Base-by-base conservation (phyloP, 2,329 filamentous ascomycete species). In the Diplodia seriata region DNA sequence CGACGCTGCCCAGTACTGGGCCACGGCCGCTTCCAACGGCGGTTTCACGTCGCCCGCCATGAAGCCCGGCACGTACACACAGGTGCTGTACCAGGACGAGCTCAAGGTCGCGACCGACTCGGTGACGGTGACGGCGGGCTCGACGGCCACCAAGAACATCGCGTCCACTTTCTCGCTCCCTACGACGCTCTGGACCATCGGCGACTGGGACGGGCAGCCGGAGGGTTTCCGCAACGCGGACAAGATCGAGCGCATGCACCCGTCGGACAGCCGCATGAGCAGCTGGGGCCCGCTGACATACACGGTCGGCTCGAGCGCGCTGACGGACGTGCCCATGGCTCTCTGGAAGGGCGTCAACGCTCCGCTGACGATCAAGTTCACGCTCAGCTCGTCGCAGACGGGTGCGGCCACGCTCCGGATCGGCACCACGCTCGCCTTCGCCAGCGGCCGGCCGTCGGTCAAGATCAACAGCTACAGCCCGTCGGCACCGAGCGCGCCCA, bases 41-140 rank as follows among this genome's bases (percentile, higher is more conserved):
- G 80, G 80, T 14, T 91, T 89, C 77, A 89, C 84, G 2, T 89
- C 87, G 0, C 89, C 88, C 0, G 79, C 83, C 67, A 90, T 91
- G 88, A 89, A 88, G 72, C 86, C 88, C 0, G 88, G 89, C 36
- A 89, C 85, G 0, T 90, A 90, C 78, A 89, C 86, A n/a, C 89
- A 89, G 83, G 84, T 88, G 4, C 82, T 90, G 47, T 89, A 89
- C 76, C 86, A 87, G 71, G 83, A 81, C 20, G 87, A 89, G 74
- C 84, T 84, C 73, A 81, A 83, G 69, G 85, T 88, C 9, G 66
- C 55, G 18, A 62, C 43, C 12, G 66, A 47, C 33, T 61, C 55
- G 20, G 85, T 77, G 91, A 90, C 76, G 84, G 85, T 89, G 51
- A 79, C 78, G 2, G 84, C 84, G 0, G 86, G 86, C 5, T 75